These are phyloP conservation scores for Candida smagusa DNA, from an alignment of 1,139 yeast species.

Conservation along the genomic window DNA sequence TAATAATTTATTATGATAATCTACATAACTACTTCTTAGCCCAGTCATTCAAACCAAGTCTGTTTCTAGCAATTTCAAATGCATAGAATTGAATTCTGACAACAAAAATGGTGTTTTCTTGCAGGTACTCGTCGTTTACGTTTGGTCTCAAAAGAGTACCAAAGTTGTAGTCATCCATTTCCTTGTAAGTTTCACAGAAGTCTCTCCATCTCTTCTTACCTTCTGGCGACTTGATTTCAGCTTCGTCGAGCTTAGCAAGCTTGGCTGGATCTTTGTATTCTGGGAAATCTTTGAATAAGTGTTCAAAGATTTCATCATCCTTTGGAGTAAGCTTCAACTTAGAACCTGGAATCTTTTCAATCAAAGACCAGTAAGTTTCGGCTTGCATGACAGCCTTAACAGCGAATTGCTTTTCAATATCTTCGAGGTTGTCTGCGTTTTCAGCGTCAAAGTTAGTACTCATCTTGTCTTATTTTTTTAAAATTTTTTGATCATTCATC, in stretches of 20 bases:
- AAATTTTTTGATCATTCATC: too few relatives aligned
- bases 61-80: conserved; percentile 90
- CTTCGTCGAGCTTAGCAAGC: conserved; percentile 63
- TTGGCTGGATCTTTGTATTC: conserved; percentile 64
- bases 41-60: conserved; percentile 92
- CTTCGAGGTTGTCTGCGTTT: conserved; percentile 58
- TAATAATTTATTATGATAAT: not conserved
- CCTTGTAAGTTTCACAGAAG: conserved; percentile 80
- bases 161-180: conserved; percentile 86
- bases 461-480: conserved; percentile 6
- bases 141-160: conserved; percentile 86
- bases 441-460: conserved; percentile 45
- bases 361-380: conserved; percentile 85
- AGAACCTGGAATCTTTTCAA: conserved; percentile 74
- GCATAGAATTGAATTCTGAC: conserved; percentile 95
- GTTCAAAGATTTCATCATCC: conserved; percentile 80
- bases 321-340: conserved; percentile 70
- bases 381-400: conserved; percentile 97
- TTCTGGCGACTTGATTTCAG: conserved; percentile 70
- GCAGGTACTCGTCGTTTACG: conserved; percentile 70
- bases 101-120: conserved; percentile 82
- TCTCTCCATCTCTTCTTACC: conserved; percentile 93
- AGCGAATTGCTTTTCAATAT: conserved; percentile 92
- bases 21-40: conserved; percentile 27
- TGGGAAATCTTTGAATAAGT: conserved; percentile 74